Base-by-base conservation (phyloP, 2,329 filamentous ascomycete species). In the Fusarium coffeatum region DNA sequence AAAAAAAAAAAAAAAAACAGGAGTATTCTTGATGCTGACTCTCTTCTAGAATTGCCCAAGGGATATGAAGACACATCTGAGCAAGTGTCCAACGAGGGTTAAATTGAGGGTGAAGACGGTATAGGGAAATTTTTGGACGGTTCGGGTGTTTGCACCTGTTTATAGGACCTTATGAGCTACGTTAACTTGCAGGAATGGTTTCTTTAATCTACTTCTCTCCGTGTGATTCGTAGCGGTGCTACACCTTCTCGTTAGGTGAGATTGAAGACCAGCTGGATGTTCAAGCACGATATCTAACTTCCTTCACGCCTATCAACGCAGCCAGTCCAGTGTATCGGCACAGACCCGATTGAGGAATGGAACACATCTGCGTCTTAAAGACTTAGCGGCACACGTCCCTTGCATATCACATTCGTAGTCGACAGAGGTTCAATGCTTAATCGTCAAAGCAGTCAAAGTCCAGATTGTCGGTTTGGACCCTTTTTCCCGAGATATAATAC, bases 401-500 rank as follows among this genome's bases (percentile, higher is more conserved):
- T 20, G 22, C 22, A 34, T 15, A n/a, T 61, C 55, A 64, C 53
- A 32, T 30, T 48, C 22, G n/a, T 45, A 32, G 1, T 42, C 23
- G 28, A 46, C 23, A 16, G 16, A 42, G 23, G 8, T 45, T 34
- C 20, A 48, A 42, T 30, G 25, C 46, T 32, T 25, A 40, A 61
- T 64, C 65, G 55, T 58, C 64, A 71, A 74, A 74, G 50, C 66
- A 73, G 58, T 64, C 63, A 66, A 72, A 70, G 70, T 68, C 66
- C 67, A 69, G 48, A 66, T 64, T 73, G 73, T 64, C 68, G 62
- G 65, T 66, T 74, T 66, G 71, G 68, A 70, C 64, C 69, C 68
- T 66, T 72, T 73, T 73, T 76, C 69, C 68, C 61, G 64, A 75
- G 64, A 71, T 77, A 77, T 77, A 77, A 70, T 77, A 77, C 76